These are phyloP conservation scores for Colletotrichum orbiculare DNA, from an alignment of 2,329 filamentous ascomycete genomes.

Conservation along the genomic window DNA sequence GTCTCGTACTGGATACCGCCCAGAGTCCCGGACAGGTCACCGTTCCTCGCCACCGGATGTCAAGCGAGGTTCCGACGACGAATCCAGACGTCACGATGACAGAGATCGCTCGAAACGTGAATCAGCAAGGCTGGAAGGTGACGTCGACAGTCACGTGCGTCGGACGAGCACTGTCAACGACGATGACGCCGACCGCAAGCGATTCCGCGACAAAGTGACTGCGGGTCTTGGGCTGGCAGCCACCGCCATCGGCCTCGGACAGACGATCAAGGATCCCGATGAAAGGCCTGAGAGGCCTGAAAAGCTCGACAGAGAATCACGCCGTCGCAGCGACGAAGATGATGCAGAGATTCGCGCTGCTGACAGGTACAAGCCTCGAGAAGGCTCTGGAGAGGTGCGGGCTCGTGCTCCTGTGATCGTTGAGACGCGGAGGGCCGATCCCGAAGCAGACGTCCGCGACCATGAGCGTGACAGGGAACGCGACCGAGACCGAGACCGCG, in stretches of 20 bases:
- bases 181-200: constrained; percentile 54
- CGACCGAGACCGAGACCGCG: constrained; percentile 43
- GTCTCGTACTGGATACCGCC: constrained; percentile 48
- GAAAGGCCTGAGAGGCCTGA: constrained; percentile 44
- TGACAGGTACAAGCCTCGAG: constrained; percentile 45
- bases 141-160: constrained; percentile 43
- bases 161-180: constrained; percentile 44
- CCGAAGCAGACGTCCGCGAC: constrained; percentile 39
- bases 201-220: constrained; percentile 60
- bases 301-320: constrained; percentile 29
- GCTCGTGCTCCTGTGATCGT: constrained; percentile 38
- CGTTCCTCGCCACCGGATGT: constrained; percentile 31
- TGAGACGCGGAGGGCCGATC: constrained; percentile 36
- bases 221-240: constrained; percentile 61
- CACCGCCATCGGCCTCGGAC: constrained; percentile 57
- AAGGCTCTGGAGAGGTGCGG: constrained; percentile 38
- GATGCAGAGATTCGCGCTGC: constrained; percentile 38
- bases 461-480: constrained; percentile 42
- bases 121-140: constrained; percentile 28
- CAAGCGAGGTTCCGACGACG: constrained; percentile 36
- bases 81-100: constrained; percentile 35
- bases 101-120: constrained; percentile 30
- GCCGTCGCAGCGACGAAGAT: constrained; percentile 35
- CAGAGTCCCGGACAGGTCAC: constrained; percentile 47
- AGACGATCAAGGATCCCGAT: constrained; percentile 51